Conservation (phyloP, 148 eudicot genomes). For the Polygonum aviculare region DNA sequence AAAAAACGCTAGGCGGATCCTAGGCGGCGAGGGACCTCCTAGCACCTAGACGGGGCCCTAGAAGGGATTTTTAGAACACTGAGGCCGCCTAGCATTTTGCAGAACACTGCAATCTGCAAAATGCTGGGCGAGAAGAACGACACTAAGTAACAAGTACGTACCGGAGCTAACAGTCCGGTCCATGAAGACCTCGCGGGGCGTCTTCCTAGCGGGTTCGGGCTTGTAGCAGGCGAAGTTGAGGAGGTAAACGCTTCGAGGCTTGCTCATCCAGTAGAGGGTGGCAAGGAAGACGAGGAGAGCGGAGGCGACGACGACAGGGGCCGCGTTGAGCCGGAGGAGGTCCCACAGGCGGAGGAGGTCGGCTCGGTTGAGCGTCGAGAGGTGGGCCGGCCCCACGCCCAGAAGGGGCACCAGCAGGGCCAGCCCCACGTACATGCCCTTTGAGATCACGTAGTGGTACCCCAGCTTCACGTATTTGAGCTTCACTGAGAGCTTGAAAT, state of each 20-base stretch:
- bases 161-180: slow-evolving; percentile 18
- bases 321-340: slow-evolving; percentile 18
- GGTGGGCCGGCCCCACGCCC: slow-evolving; percentile 5
- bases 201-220: slow-evolving; percentile 19
- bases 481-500: slow-evolving; percentile 22
- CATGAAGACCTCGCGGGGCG: slow-evolving; percentile 27
- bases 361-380: slow-evolving; percentile 16
- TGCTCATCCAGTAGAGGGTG: slow-evolving; percentile 31
- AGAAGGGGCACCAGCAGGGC: slow-evolving; percentile 18
- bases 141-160: not conserved
- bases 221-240: slow-evolving; percentile 33
- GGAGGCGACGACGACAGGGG: slow-evolving; percentile 14
- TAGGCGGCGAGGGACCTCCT: too few species aligned
- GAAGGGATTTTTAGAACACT: too few species aligned
- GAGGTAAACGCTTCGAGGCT: slow-evolving; percentile 29
- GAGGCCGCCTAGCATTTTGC: too few species aligned
- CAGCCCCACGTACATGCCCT: slow-evolving; percentile 20
- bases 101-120: too few species aligned
- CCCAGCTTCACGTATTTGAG: slow-evolving; percentile 42
- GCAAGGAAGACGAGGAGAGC: slow-evolving; percentile 23
- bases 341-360: slow-evolving; percentile 19
- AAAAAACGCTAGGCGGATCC: too few species aligned
- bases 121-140: too few species aligned
- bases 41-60: too few species aligned
- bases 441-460: slow-evolving; percentile 33